Evolutionary conservation across 1,139 yeast species (phyloP).

Genomic region (Suhomyces panamericanus): DNA sequence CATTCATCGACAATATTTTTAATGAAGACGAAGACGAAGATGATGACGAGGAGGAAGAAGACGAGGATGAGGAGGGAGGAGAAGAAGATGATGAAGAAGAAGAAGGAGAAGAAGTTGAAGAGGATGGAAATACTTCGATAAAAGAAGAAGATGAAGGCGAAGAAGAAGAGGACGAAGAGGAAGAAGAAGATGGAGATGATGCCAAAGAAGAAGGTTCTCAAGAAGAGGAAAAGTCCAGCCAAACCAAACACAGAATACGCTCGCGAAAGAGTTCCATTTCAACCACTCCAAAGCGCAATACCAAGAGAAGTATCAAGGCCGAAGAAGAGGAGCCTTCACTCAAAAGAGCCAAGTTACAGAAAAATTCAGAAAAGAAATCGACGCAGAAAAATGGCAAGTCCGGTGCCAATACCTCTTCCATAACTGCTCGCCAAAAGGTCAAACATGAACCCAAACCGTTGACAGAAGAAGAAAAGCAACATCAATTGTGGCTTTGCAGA

Average conservation of each 20-base stretch:
- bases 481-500: constrained; percentile 50
- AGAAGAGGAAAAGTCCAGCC: constrained; percentile 5
- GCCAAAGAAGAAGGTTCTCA: constrained; percentile 17
- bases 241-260: constrained; percentile 13
- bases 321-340: constrained; percentile 2
- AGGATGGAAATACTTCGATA: neutral
- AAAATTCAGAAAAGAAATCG: constrained; percentile 1
- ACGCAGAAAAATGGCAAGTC: constrained; percentile 7
- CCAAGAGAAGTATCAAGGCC: constrained; percentile 5
- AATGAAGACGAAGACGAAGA: constrained; percentile 24
- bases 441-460: constrained; percentile 17
- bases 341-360: constrained; percentile 6
- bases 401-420: constrained; percentile 7
- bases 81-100: constrained; percentile 26
- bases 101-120: constrained; percentile 9
- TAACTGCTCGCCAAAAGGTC: constrained; percentile 6
- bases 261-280: constrained; percentile 7
- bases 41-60: constrained; percentile 31
- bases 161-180: constrained; percentile 12
- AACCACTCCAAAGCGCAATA: constrained; percentile 9
- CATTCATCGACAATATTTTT: constrained; percentile 37
- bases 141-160: constrained; percentile 17
- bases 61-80: constrained; percentile 32
- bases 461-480: constrained; percentile 42
- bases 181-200: constrained; percentile 9